These are phyloP conservation scores for Trichoderma simmonsii DNA, from an alignment of 2,329 filamentous ascomycete genomes.

Conservation along the genomic window DNA sequence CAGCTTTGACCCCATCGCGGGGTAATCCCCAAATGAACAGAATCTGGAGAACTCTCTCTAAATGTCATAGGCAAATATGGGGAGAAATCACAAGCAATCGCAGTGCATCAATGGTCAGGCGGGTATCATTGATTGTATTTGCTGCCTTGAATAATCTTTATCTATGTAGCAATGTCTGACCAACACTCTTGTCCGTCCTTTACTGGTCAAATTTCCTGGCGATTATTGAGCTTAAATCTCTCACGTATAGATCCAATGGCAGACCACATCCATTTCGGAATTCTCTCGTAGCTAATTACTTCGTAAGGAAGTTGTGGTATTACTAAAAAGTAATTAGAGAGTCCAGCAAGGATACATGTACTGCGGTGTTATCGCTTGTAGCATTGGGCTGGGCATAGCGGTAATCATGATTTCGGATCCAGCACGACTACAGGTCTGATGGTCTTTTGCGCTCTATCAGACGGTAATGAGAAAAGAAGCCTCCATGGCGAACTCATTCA, in stretches of 20 bases:
- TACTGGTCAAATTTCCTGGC: background rate
- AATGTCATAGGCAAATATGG: background rate
- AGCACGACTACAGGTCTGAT: background rate
- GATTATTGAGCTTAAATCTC: background rate
- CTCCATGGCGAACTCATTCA: background rate
- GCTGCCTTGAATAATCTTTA: too few relatives aligned
- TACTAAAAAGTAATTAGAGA: background rate
- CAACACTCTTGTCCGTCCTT: rapidly evolving
- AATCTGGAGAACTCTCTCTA: background rate
- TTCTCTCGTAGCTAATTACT: background rate
- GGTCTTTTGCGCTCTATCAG: background rate
- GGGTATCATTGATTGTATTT: too few relatives aligned
- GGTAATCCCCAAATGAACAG: background rate
- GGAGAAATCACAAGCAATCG: too few relatives aligned
- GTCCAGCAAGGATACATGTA: background rate
- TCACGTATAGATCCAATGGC: background rate
- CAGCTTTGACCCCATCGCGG: background rate
- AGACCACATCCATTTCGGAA: background rate
- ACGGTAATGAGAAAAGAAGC: background rate
- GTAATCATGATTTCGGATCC: background rate
- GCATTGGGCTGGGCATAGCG: background rate
- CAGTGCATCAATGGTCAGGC: too few relatives aligned
- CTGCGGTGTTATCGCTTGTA: background rate
- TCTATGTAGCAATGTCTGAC: background rate
- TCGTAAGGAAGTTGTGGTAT: background rate